Evolutionary conservation across 2,329 filamentous ascomycete species (phyloP).

Genomic region (Aspergillus sojae): DNA sequence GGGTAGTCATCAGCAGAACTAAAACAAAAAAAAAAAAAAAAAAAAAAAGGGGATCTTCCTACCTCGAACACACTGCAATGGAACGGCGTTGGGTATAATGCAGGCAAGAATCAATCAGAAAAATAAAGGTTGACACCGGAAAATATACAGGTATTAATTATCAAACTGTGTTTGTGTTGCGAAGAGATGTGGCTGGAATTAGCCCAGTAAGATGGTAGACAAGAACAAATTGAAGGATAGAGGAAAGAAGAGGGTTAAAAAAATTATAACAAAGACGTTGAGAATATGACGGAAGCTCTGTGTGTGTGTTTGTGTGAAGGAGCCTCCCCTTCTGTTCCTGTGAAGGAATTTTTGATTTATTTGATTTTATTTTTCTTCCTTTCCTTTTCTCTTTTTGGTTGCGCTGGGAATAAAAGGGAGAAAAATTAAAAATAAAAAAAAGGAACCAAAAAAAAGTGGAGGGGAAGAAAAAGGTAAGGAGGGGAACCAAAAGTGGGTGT

Average conservation of each 20-base stretch:
- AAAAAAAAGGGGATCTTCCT: slow-evolving; percentile 3
- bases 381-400: slow-evolving; percentile 12
- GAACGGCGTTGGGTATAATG: slow-evolving; percentile 5
- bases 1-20: slow-evolving; percentile 12
- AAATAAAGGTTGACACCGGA: background rate
- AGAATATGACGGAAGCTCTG: background rate
- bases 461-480: slow-evolving; percentile 15
- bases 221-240: background rate
- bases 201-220: background rate
- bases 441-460: slow-evolving; percentile 21
- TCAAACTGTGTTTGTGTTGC: background rate
- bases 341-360: background rate
- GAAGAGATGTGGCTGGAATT: background rate
- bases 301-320: background rate
- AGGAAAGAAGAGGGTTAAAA: slow-evolving; percentile 2
- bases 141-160: slow-evolving; percentile 5
- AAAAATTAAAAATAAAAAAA: slow-evolving; percentile 20
- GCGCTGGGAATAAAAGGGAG: slow-evolving; percentile 12
- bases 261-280: slow-evolving; percentile 2
- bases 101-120: background rate
- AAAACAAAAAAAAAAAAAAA: background rate
- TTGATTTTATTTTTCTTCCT: slow-evolving; percentile 7
- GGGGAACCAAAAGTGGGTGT: slow-evolving; percentile 21
- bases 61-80: slow-evolving; percentile 7
- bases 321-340: slow-evolving; percentile 4